Base-by-base conservation (phyloP, 169 alveolate species). In the Plasmodium falciparum region DNA sequence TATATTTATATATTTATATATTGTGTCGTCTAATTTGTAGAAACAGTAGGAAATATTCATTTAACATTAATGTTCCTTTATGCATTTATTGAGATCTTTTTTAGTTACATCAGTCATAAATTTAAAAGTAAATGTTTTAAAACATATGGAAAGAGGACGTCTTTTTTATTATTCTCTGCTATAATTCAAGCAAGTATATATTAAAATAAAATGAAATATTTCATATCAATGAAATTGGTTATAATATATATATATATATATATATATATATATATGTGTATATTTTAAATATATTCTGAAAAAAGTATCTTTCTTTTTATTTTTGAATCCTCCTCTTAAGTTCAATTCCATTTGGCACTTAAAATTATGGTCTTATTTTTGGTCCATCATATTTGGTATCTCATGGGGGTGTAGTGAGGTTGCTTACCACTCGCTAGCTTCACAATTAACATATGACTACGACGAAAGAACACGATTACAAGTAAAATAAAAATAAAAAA, bases 341-440 rank as follows among this genome's bases (percentile, higher is more conserved):
- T n/a, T 54, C n/a, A 54, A 54, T 54, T 54, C 63, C n/a, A 54
- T 54, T n/a, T 15, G 63, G 17, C 9, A 54, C 0, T 54, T 54
- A 54, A 54, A 54, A 54, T 9, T 54, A 54, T 54, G 63, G 63
- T 54, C 63, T n/a, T 54, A 54, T 54, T 12, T 7, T 54, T 54
- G n/a, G 63, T 54, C 63, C 7, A 12, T 54, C n/a, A 5, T 54
- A n/a, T 54, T 54, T 54, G 63, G 63, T 54, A 54, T 54, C 29
- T 54, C 63, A n/a, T 54, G 63, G 63, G 63, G 63, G 17, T 54
- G 63, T 54, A 54, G 63, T 54, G 63, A 54, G 20, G 63, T 54
- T n/a, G 63, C 63, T 54, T 20, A 54, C 20, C 17, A 54, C 4
- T 54, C 63, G 20, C 20, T 54, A 11, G 63, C 63, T 54, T 54